Conservation (phyloP, 2,329 filamentous ascomycete genomes). For the Raffaelea ambrosiae region DNA sequence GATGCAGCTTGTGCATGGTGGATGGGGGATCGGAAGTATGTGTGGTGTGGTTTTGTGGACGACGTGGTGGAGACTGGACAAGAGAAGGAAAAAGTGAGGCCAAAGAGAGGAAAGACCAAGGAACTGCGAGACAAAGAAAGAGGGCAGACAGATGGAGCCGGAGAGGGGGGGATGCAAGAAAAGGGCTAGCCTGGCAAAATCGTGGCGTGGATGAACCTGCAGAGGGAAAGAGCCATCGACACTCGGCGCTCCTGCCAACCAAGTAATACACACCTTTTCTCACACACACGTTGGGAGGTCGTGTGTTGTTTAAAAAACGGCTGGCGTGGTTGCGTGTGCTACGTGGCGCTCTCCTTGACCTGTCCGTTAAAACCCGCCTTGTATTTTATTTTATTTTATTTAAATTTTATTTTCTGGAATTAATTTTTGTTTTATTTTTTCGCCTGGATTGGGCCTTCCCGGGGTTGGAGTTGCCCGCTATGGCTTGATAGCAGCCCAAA, state of each 20-base stretch:
- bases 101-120: not conserved
- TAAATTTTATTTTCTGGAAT: too few species aligned
- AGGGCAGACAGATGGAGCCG: not conserved
- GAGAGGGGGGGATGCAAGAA: too few species aligned
- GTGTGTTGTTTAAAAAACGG: not conserved
- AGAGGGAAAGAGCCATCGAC: not conserved
- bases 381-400: not conserved
- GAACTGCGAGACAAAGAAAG: not conserved
- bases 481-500: not conserved
- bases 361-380: conserved; percentile 6
- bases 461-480: not conserved
- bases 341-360: conserved; percentile 12
- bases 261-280: not conserved
- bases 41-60: not conserved
- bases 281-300: not conserved
- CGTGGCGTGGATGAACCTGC: not conserved
- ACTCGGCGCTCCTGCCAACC: not conserved
- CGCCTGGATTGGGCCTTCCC: too few species aligned
- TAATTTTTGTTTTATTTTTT: too few species aligned
- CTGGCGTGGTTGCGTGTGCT: conserved; percentile 8
- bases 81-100: not conserved
- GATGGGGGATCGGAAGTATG: not conserved
- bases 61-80: not conserved
- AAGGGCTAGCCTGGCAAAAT: not conserved
- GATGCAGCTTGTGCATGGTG: not conserved